Evolutionary conservation across 2,329 filamentous ascomycete species (phyloP), one percentile per base, ranked within the genome.

Genomic region (Tolypocladium tundrense): DNA sequence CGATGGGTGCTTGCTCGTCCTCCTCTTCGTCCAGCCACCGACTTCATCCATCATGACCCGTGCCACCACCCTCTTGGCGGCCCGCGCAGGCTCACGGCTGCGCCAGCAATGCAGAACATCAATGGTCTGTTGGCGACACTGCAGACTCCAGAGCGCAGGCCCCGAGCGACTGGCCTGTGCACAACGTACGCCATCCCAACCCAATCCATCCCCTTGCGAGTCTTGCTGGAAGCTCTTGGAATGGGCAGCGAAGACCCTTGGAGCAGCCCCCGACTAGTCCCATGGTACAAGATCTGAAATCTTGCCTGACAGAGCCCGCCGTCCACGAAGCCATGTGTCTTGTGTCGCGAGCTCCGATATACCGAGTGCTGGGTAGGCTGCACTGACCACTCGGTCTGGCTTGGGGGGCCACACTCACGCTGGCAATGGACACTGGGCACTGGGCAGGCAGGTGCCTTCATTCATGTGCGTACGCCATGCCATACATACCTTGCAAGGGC

Each of bases 261-360:
- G 41, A 51, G 53, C 33, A 41, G 24, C 35, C 54, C 40, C 54
- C 24, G 54, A 21, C 52, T 9, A 40, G 55, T 27, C 24, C 40
- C 58, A 53, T 57, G 33, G 58, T 45, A 60, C 58, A 57, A 57
- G 56, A 60, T 57, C 58, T 57, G 55, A 33, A 54, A 55, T 57
- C 52, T 55, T 57, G 58, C 55, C 53, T 55, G 53, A 45, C 58
- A 45, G 52, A 6, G 24, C n/a, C 52, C 42, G 50, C 51, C 54
- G 52, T 33, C 53, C 51, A 53, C 27, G 42, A 33, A 43, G 35
- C 58, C 54, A 54, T 54, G 55, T 54, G 58, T 42, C 39, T 54
- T 48, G 58, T 59, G 51, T 50, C 31, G 54, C 58, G 33, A 27
- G 33, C 35, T 42, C 57, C 42, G 37, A 40, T 54, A 41, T 56